Evolutionary conservation across 2,329 filamentous ascomycete species (phyloP), one percentile per base, ranked within the genome.

Genomic region (Pochonia chlamydosporia): DNA sequence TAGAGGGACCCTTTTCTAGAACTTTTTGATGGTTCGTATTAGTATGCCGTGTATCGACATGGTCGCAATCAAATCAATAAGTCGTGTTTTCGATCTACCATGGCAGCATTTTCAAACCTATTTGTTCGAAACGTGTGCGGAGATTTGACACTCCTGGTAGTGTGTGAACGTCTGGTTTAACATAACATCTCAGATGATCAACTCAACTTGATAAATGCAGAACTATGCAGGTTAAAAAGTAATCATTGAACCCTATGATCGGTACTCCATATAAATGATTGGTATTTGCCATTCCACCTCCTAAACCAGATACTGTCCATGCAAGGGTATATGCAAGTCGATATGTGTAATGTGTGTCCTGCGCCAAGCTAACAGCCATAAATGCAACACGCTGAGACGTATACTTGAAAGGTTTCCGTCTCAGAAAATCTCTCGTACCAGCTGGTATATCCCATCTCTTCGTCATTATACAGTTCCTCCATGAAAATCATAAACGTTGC

Each of bases 311-410:
- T 28, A 25, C 16, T 26, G 10, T 37, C 40, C 35, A 37, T 35
- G 41, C 41, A 24, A 47, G 54, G 53, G 55, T 58, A 56, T 58
- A 57, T 57, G 48, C 53, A 52, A 52, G 44, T 49, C 43, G 13
- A 16, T 14, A 37, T 23, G 26, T 35, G 10, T 3, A 16, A 18
- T 47, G 21, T 33, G 20, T 24, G 41, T 36, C 52, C 50, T 47
- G 40, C 42, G 43, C 47, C 47, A 51, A 46, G 49, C 48, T 41
- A 39, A 21, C 35, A 39, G 18, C 11, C 21, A 20, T 23, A 14
- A 39, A 39, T 23, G 35, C 35, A 14, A 23, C 10, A 39, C 20
- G 35, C 35, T 20, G 13, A 39, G 13, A 13, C 23, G 18, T 16
- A 36, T 20, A 36, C 14, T 16, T 16, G 16, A 20, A 39, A 45